Evolutionary conservation across 2,329 filamentous ascomycete genomes (phyloP).

Genomic region (Exserohilum rostratum): DNA sequence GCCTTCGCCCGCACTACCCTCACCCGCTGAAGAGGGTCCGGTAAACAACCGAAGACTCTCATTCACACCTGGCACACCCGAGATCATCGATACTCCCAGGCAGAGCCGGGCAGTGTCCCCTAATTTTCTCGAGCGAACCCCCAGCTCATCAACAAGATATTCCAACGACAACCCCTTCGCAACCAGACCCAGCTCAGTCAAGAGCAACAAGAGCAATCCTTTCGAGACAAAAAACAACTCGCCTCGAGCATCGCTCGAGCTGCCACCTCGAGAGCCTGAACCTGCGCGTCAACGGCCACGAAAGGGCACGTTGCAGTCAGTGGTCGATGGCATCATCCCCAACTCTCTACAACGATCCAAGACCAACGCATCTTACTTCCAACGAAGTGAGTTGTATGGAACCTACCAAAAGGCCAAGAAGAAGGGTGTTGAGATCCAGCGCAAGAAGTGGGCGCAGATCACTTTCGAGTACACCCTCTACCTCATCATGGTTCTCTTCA

Average conservation of each 20-base stretch:
- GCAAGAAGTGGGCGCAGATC: constrained; percentile 45
- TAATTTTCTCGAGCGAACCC: background rate
- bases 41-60: constrained; percentile 6
- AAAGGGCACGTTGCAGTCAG: constrained; percentile 22
- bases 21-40: constrained; percentile 2
- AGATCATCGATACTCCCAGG: constrained; percentile 8
- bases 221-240: constrained; percentile 10
- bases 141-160: background rate
- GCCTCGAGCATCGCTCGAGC: background rate
- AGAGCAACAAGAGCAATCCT: constrained; percentile 14
- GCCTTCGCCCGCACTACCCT: constrained; percentile 2
- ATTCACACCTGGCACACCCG: constrained; percentile 1
- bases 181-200: constrained; percentile 14
- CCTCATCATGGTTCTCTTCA: constrained; percentile 42
- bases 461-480: constrained; percentile 51
- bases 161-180: constrained; percentile 23
- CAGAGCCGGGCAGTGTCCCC: constrained; percentile 10
- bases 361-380: constrained; percentile 23
- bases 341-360: constrained; percentile 21
- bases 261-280: constrained; percentile 13
- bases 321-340: constrained; percentile 26
- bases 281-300: constrained; percentile 8
- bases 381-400: constrained; percentile 23
- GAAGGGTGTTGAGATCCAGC: constrained; percentile 29
- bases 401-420: constrained; percentile 35